Percentiles rank a stretch among this genome's conserved stretches.
Conservation (phyloP, 1,284 basidiomycete species). For the Coniferiporia weirii region DNA sequence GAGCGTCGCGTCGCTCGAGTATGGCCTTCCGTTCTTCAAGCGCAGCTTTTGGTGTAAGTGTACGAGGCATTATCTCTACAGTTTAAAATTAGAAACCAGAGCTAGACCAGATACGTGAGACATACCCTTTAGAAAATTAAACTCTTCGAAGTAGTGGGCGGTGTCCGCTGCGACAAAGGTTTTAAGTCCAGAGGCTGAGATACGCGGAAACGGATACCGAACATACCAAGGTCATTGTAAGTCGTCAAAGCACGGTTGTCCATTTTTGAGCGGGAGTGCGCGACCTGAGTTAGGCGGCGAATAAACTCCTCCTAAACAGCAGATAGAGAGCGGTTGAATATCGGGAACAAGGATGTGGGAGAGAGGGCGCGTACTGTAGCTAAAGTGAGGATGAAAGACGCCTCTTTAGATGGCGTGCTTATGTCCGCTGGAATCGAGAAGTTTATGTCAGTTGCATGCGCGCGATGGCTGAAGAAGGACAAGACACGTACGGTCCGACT, state of each 20-base stretch:
- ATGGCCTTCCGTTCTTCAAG: slow-evolving; percentile 49
- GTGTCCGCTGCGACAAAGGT: slow-evolving; percentile 40
- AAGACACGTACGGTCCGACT: slow-evolving; percentile 54
- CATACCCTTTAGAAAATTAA: slow-evolving; percentile 63
- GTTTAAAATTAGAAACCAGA: slow-evolving; percentile 4
- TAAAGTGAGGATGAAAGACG: slow-evolving; percentile 59
- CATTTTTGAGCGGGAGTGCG: slow-evolving; percentile 48
- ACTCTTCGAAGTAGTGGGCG: slow-evolving; percentile 56
- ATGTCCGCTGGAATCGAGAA: slow-evolving; percentile 43
- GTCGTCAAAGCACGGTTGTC: slow-evolving; percentile 49
- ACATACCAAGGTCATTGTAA: slow-evolving; percentile 66
- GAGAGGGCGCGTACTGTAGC: slow-evolving; percentile 51
- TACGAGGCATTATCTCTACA: slow-evolving; percentile 62
- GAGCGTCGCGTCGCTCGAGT: slow-evolving; percentile 11
- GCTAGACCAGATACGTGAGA: slow-evolving; percentile 3
- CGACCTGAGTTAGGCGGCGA: slow-evolving; percentile 56
- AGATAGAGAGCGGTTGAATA: slow-evolving; percentile 2
- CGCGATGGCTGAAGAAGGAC: background rate
- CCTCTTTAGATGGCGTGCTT: slow-evolving; percentile 67
- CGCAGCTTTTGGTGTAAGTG: slow-evolving; percentile 54
- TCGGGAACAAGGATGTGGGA: slow-evolving; percentile 7
- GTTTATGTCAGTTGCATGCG: background rate
- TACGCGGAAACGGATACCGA: background rate
- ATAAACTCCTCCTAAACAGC: slow-evolving; percentile 67
- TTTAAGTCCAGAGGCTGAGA: slow-evolving; percentile 14